Evolutionary conservation across 2,329 filamentous ascomycete genomes (phyloP), one percentile per base, ranked within the genome.

Genomic region (Penicillium sp.): DNA sequence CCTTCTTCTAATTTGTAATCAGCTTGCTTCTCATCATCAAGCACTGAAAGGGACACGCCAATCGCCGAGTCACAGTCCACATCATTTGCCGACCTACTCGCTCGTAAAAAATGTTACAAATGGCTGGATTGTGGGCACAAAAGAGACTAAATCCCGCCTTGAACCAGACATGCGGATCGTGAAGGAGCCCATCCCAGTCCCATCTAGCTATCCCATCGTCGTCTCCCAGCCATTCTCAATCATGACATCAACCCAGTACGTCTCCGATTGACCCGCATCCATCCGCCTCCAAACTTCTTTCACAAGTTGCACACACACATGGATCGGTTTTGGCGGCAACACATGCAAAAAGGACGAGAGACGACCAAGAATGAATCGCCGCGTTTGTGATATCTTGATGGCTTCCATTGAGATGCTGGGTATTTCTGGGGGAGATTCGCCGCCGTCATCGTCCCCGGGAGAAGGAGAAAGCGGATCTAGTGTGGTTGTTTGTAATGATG

Each of bases 231-330:
- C 73, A 49, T 76, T 77, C 59, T 79, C 76, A 54, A 77, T 74
- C 73, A 79, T 76, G 5, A 80, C 71, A 57, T 80, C 76, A 55
- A 80, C 71, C 77, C 77, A 80, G 59, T 78, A 79, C 4, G 71
- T 67, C 27, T 74, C 67, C 5, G 47, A 11, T 11, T 70, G 66
- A 0, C 74, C 75, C 2, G 67, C 66, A 59, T 81, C 77, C 56
- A 77, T 69, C 45, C 73, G 66, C 39, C 66, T 64, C 78, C 78
- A 80, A 0, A 76, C 75, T 60, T 79, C 76, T 47, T 72, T 70
- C 32, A 80, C 73, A 9, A 80, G 63, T 35, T 73, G 66, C 11
- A 79, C 62, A 58, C 76, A 76, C 27, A 73, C 71, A 49, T 70
- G 60, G 39, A 79, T 69, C 13, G 76, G 77, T 48, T 78, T 77